Conservation (phyloP, 2,329 filamentous ascomycete species). For the Orbilia ellipsospora region DNA sequence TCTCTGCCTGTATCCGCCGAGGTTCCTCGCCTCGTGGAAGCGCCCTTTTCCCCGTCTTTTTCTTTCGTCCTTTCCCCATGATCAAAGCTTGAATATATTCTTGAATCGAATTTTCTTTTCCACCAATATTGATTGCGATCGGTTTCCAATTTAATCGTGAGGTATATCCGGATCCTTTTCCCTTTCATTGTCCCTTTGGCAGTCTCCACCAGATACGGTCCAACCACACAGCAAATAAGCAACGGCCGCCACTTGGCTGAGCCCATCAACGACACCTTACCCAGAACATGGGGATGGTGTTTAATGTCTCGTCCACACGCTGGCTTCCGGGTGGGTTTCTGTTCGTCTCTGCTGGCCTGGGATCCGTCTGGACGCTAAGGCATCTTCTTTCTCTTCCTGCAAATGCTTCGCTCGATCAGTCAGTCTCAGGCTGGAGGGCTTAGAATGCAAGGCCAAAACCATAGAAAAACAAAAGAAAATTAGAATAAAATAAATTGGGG, state of each 20-base stretch:
- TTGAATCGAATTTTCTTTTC: too few relatives aligned
- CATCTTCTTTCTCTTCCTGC: background rate
- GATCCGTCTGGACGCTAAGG: background rate
- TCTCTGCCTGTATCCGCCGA: background rate
- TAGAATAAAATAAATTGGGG: conserved; percentile 6
- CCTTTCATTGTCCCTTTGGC: background rate
- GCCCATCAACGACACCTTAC: conserved; percentile 21
- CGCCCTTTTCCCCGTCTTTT: background rate
- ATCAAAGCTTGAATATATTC: background rate
- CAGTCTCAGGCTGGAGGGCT: conserved; percentile 12
- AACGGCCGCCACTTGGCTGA: conserved; percentile 11
- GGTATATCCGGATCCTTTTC: background rate
- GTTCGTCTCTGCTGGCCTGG: conserved; percentile 17
- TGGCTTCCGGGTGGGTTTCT: too few relatives aligned
- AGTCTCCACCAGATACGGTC: too few relatives aligned
- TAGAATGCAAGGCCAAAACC: conserved; percentile 34
- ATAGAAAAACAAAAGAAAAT: background rate
- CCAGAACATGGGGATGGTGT: conserved; percentile 48
- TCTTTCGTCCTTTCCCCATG: background rate
- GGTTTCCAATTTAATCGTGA: too few relatives aligned
- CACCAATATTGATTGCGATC: background rate
- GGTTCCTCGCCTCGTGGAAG: background rate
- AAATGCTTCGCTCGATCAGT: too few relatives aligned
- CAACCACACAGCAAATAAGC: conserved; percentile 19
- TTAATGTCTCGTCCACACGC: background rate